Evolutionary conservation across 805 yeast genomes (phyloP), one percentile per base, ranked within the genome.

Genomic region (Scheffersomyces stipitis): DNA sequence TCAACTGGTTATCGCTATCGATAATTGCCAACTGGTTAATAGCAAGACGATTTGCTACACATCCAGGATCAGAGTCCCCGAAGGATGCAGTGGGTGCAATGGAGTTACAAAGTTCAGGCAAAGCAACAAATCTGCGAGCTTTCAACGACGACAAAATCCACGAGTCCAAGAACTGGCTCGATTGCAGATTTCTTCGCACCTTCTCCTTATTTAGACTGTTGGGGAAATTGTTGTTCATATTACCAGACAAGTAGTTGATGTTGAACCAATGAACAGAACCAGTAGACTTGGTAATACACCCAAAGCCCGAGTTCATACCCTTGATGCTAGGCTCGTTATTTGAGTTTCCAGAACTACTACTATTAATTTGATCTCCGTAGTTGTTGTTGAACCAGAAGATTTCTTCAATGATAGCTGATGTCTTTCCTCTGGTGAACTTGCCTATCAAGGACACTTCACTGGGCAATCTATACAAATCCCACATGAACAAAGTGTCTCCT

Each of bases 221-320:
- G 10, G 67, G 70, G 20, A 42, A 45, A 34, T 62, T 64, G 36
- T 51, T 56, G 31, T 48, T 45, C 29, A 52, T 51, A 31, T 56
- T 59, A 1, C 69, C 71, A 5, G 57, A 52, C 42, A 51, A 49
- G 40, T 73, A 71, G 41, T 71, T 74, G 33, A 64, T 56, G 36
- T 69, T 70, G 52, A 75, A 82, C 73, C 82, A 79, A 48, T 82
- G 88, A 14, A 83, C 56, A 1, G 84, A 73, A 0, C 88, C 88
- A 10, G 75, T 65, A 4, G 66, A 56, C 37, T 65, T 62, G 17
- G 82, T 81, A 13, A 79, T 64, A 28, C 81, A 60, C 0, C 81
- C 76, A 41, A 81, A 66, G 3, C 72, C 72, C 10, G 61, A 59
- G 37, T 65, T 67, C 17, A 54, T 58, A 9, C 60, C 62, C 27